These are phyloP conservation scores for Mortierella sp. DNA, from an alignment of 371 early-diverging fungal species.

Conservation along the genomic window DNA sequence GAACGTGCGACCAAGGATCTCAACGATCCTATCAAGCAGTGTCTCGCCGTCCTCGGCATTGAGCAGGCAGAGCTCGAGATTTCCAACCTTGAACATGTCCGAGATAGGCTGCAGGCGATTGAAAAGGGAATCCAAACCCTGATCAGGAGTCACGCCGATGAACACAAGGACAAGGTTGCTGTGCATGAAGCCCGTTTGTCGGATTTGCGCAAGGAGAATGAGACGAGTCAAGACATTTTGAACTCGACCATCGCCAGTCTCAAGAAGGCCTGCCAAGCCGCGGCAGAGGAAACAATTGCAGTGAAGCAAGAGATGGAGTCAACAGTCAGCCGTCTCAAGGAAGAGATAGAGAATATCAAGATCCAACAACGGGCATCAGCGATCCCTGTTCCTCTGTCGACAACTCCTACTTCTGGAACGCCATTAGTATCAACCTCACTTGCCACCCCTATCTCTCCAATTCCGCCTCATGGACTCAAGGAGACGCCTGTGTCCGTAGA, in stretches of 20 bases:
- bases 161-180: neutral
- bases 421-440: slow-evolving; percentile 15
- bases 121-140: slow-evolving; percentile 19
- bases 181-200: neutral
- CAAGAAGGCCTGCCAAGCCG: slow-evolving; percentile 19
- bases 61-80: slow-evolving; percentile 8
- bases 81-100: slow-evolving; percentile 25
- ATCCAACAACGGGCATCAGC: slow-evolving; percentile 39
- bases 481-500: neutral
- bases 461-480: neutral
- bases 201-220: slow-evolving; percentile 30
- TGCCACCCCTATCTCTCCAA: slow-evolving; percentile 22
- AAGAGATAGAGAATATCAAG: slow-evolving; percentile 33
- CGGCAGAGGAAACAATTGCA: slow-evolving; percentile 16
- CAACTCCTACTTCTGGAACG: slow-evolving; percentile 6
- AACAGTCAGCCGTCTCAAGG: slow-evolving; percentile 21
- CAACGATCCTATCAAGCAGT: slow-evolving; percentile 29
- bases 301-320: slow-evolving; percentile 23
- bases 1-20: slow-evolving; percentile 35
- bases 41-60: slow-evolving; percentile 22
- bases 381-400: slow-evolving; percentile 33
- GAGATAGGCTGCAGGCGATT: slow-evolving; percentile 24
- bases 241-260: slow-evolving; percentile 36
- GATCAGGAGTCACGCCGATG: slow-evolving; percentile 16
- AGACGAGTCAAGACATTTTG: slow-evolving; percentile 23